phyloP scores from a whole-genome alignment of 106 monocot species.

The Dendrobium catenatum region DNA sequence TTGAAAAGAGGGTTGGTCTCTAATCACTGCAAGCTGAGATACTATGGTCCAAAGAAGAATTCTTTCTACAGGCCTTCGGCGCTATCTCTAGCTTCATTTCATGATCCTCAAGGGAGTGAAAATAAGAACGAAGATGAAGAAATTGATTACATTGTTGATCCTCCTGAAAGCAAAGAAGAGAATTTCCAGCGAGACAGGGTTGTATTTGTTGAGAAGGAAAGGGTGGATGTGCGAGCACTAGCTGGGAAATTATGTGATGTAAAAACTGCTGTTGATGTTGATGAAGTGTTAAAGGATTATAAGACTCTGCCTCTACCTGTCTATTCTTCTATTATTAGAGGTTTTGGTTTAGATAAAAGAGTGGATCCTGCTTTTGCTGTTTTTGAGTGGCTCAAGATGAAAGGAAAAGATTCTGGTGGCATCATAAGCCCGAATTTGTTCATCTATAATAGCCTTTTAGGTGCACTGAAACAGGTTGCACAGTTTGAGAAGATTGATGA shows the following conservation, averaged over 20 bases:
- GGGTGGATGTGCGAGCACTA: conserved; percentile 56
- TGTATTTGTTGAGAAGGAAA: conserved; percentile 12
- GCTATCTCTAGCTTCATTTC: conserved; percentile 28
- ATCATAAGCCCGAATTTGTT: conserved; percentile 34
- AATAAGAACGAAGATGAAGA: conserved; percentile 5
- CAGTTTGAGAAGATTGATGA: conserved; percentile 33
- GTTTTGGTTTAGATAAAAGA: conserved; percentile 55
- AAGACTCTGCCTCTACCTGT: conserved; percentile 49
- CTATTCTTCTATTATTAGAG: conserved; percentile 69
- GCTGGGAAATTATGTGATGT: conserved; percentile 37
- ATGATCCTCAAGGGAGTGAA: conserved; percentile 15
- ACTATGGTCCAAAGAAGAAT: conserved; percentile 19
- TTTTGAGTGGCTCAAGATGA: conserved; percentile 77
- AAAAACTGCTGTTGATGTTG: conserved; percentile 59
- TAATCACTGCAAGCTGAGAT: conserved; percentile 3
- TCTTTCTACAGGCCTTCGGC: conserved; percentile 25
- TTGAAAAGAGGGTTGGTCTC: conserved; percentile 16
- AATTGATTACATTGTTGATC: not conserved
- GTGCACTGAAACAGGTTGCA: conserved; percentile 51
- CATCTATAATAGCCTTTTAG: conserved; percentile 76
- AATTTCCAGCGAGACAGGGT: not conserved
- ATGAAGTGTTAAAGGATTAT: conserved; percentile 36
- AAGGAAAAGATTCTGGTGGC: conserved; percentile 7
- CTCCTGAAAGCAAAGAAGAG: not conserved
- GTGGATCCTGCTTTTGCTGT: conserved; percentile 74